Percentiles rank a stretch among this genome's conserved stretches.
These are phyloP conservation scores for Gracilaria vermiculophylla DNA, from an alignment of 23 red algal species.

Conservation along the genomic window DNA sequence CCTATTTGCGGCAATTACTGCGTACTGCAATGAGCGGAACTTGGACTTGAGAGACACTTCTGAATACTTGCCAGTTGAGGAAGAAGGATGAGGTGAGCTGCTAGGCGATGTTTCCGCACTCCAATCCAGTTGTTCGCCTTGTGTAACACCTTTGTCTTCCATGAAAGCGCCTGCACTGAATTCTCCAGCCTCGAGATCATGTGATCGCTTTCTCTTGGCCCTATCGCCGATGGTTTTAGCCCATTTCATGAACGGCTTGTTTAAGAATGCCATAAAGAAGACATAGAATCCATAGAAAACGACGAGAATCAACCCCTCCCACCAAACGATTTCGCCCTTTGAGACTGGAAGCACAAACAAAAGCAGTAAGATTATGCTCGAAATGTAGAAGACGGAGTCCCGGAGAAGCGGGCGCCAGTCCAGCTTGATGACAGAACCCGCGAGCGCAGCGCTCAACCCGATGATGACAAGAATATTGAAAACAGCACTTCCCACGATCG, in stretches of 20 bases:
- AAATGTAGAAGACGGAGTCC: constrained; percentile 61
- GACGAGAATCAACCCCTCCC: constrained; percentile 71
- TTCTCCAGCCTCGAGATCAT: constrained; percentile 15
- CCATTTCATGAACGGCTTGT: constrained; percentile 72
- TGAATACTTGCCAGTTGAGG: neutral
- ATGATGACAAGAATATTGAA: constrained; percentile 85
- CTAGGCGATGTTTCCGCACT: constrained; percentile 2
- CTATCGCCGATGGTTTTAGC: neutral
- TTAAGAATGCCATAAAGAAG: constrained; percentile 67
- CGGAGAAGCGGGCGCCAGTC: constrained; percentile 73
- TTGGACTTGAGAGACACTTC: constrained; percentile 23
- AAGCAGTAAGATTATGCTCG: constrained; percentile 46
- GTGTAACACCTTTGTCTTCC: neutral
- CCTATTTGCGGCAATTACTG: constrained; percentile 48
- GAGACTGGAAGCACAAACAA: constrained; percentile 27
- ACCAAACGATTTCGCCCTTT: constrained; percentile 49
- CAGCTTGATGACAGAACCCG: constrained; percentile 54
- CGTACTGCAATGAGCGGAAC: constrained; percentile 50
- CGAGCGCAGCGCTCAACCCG: constrained; percentile 58
- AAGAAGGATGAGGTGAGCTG: neutral
- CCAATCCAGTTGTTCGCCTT: neutral
- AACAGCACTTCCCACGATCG: constrained; percentile 73
- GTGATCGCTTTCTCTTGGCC: neutral
- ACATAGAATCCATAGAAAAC: constrained; percentile 51
- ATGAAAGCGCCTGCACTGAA: neutral